Evolutionary conservation across 1,284 basidiomycete species (phyloP).

Genomic region (Rhizoctonia solani): DNA sequence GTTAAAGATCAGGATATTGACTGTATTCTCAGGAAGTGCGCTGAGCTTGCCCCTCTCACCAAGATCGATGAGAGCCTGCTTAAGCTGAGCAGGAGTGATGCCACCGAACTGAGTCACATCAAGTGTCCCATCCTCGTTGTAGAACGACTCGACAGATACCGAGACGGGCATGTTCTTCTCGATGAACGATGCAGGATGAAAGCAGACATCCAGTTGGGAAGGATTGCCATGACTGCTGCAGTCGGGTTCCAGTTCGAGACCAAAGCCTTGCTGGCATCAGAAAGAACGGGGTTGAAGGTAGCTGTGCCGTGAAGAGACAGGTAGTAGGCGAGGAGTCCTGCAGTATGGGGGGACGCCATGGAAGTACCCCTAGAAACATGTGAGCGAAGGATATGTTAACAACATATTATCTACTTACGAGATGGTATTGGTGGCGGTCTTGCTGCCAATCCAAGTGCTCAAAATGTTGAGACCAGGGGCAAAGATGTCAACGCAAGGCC

Average conservation of each 20-base stretch:
- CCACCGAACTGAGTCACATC: conserved; percentile 38
- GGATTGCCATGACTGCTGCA: conserved; percentile 48
- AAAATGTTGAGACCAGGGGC: conserved; percentile 55
- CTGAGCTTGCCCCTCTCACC: conserved; percentile 59
- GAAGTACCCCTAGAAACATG: conserved; percentile 51
- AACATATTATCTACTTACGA: conserved; percentile 5
- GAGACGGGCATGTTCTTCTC: conserved; percentile 41
- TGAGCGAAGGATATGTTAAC: not conserved
- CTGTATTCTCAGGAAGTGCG: conserved; percentile 58
- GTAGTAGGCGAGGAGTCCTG: conserved; percentile 81
- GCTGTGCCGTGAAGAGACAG: conserved; percentile 75
- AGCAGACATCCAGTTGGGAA: conserved; percentile 38
- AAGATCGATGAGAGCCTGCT: conserved; percentile 70
- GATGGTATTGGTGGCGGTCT: conserved; percentile 48
- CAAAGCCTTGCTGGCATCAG: conserved; percentile 28
- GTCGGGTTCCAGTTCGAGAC: conserved; percentile 42
- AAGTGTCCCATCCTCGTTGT: conserved; percentile 39
- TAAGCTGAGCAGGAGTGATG: conserved; percentile 69
- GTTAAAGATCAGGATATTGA: conserved; percentile 81
- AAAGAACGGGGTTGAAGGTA: conserved; percentile 58
- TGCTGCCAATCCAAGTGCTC: conserved; percentile 48
- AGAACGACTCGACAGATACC: conserved; percentile 42
- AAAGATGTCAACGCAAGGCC: conserved; percentile 59
- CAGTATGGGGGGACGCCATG: conserved; percentile 63
- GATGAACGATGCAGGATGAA: conserved; percentile 41